A percentile compares a stretch with the other conserved stretches of the same genome.
These are phyloP conservation scores for Pythium biforme DNA, from an alignment of 352 stramenopile genomes.

Conservation along the genomic window DNA sequence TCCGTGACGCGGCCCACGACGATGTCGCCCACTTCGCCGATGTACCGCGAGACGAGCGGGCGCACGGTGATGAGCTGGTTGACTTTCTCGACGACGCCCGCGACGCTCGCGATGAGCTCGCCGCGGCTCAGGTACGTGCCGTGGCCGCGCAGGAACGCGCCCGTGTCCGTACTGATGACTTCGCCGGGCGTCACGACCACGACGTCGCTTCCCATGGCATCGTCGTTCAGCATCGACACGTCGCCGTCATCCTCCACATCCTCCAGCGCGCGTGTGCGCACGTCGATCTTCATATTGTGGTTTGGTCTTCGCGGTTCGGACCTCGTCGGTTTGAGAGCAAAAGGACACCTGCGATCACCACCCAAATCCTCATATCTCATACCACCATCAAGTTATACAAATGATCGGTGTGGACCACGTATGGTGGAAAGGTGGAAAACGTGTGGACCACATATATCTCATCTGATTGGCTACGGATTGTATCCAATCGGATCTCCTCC, in stretches of 20 bases:
- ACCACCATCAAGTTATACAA: constrained; percentile 3
- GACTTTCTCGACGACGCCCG: constrained; percentile 94
- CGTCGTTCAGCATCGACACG: constrained; percentile 24
- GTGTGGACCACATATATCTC: not conserved
- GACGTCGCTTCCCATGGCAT: constrained; percentile 36
- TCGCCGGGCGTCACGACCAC: constrained; percentile 75
- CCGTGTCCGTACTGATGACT: constrained; percentile 74
- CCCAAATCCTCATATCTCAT: constrained; percentile 6
- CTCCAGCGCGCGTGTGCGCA: constrained; percentile 26
- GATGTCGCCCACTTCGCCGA: constrained; percentile 96
- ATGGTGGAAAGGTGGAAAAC: too few relatives aligned
- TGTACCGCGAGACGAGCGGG: constrained; percentile 89
- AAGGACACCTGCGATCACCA: not conserved
- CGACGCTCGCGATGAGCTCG: constrained; percentile 91
- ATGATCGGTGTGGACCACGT: not conserved
- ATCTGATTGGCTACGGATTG: not conserved
- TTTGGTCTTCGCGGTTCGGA: not conserved
- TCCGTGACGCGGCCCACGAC: constrained; percentile 94
- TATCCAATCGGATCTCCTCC: constrained; percentile 1
- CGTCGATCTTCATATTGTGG: constrained; percentile 38
- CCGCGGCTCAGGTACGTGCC: constrained; percentile 92
- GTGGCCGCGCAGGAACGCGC: constrained; percentile 90
- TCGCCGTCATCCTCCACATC: constrained; percentile 17
- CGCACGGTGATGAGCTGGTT: constrained; percentile 96
- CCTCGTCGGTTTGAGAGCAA: not conserved